These are phyloP conservation scores for Coemansia sp. DNA, from an alignment of 192 early-diverging fungal species.

Conservation along the genomic window DNA sequence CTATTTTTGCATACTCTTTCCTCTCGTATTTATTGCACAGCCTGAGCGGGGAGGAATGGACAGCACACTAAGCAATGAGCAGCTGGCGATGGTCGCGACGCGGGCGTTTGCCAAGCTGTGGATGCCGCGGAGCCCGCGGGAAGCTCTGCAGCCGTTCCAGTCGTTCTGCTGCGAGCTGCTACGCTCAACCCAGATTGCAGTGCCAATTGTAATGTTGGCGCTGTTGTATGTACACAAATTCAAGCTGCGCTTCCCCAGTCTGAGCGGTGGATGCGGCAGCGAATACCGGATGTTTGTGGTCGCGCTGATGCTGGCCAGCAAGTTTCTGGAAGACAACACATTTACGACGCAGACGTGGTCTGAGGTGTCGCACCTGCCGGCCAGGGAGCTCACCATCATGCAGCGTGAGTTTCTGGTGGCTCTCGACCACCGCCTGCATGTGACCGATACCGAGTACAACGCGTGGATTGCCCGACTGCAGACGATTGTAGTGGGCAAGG, in stretches of 20 bases:
- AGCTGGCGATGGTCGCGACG: constrained; percentile 45
- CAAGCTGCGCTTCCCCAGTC: constrained; percentile 33
- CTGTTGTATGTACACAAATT: constrained; percentile 50
- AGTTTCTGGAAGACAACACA: constrained; percentile 86
- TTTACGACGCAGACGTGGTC: constrained; percentile 90
- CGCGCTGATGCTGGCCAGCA: constrained; percentile 84
- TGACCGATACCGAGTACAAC: constrained; percentile 67
- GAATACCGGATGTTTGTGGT: constrained; percentile 83
- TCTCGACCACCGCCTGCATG: constrained; percentile 72
- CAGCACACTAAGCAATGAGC: constrained; percentile 37
- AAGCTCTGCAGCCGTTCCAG: constrained; percentile 44
- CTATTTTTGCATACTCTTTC: constrained; percentile 7
- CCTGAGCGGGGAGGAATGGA: constrained; percentile 20
- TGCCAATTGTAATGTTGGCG: constrained; percentile 53
- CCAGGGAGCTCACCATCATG: constrained; percentile 79
- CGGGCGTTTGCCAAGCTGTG: constrained; percentile 45
- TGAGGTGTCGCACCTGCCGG: constrained; percentile 76
- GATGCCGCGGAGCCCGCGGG: constrained; percentile 35
- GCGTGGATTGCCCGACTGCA: constrained; percentile 61
- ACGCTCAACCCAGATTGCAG: constrained; percentile 51
- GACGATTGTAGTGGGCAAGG: constrained; percentile 30
- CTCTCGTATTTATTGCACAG: neutral
- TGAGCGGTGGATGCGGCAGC: constrained; percentile 59
- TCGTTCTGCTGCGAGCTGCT: constrained; percentile 52
- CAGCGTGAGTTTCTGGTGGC: constrained; percentile 83